Percentiles rank a stretch among this genome's conserved stretches.
Evolutionary conservation across 345 rosid genomes (phyloP).

Genomic region (Litchi chinensis): DNA sequence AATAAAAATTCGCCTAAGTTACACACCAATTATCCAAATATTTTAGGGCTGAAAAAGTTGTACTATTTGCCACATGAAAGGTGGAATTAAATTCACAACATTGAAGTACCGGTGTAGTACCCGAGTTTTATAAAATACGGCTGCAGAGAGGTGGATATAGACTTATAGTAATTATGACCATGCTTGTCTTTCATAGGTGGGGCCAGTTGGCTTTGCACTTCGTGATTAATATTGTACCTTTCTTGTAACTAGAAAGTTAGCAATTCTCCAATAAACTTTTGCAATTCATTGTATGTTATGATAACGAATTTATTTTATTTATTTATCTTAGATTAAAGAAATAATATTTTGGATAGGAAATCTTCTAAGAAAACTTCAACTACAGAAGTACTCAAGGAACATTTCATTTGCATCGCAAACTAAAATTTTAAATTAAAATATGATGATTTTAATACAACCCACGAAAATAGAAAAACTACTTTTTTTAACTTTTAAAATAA

Average conservation of each 20-base stretch:
- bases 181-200: slow-evolving; percentile 20
- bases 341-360: not conserved
- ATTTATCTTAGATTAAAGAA: not conserved
- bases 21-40: too few relatives aligned
- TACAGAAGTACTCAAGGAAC: too few relatives aligned
- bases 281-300: slow-evolving; percentile 20
- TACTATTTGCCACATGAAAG: too few relatives aligned
- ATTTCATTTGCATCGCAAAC: too few relatives aligned
- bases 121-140: not conserved
- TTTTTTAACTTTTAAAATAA: too few relatives aligned
- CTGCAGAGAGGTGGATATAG: not conserved
- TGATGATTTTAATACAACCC: too few relatives aligned
- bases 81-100: too few relatives aligned
- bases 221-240: not conserved
- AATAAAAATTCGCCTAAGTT: too few relatives aligned
- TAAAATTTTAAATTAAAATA: too few relatives aligned
- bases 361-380: not conserved
- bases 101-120: not conserved
- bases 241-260: not conserved
- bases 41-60: too few relatives aligned
- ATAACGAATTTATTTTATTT: slow-evolving; percentile 1
- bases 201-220: not conserved
- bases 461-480: too few relatives aligned
- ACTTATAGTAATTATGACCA: slow-evolving; percentile 14
- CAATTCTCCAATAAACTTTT: not conserved